These are phyloP conservation scores for Leishmania major DNA, from an alignment of 208 protist species.

Conservation along the genomic window DNA sequence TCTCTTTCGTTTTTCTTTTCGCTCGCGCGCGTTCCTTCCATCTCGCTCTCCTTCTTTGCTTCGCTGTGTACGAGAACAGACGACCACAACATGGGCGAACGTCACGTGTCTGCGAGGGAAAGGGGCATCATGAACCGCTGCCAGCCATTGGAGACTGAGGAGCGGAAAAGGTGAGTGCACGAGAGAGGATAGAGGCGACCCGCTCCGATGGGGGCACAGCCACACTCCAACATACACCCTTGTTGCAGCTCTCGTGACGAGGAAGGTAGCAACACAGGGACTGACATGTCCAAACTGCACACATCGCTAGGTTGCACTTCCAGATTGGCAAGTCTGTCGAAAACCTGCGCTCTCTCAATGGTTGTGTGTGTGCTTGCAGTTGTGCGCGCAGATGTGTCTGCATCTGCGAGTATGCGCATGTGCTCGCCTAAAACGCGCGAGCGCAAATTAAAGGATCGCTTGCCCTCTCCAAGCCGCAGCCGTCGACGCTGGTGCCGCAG, in stretches of 20 bases:
- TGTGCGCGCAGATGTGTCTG: neutral
- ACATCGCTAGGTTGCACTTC: neutral
- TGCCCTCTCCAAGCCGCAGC: neutral
- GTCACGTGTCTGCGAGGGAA: neutral
- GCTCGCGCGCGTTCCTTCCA: neutral
- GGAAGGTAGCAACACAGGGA: neutral
- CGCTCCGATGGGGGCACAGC: neutral
- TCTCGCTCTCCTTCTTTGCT: neutral
- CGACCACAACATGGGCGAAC: neutral
- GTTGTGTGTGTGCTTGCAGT: neutral
- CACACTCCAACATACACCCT: neutral
- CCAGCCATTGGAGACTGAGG: neutral
- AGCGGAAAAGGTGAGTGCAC: neutral
- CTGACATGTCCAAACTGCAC: neutral
- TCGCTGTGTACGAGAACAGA: neutral
- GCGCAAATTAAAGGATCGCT: neutral
- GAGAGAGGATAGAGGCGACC: neutral
- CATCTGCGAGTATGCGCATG: neutral
- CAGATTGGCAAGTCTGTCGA: neutral
- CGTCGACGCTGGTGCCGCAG: neutral
- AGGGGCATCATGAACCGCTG: neutral
- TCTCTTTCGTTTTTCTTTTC: constrained; percentile 6
- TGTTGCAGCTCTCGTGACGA: neutral
- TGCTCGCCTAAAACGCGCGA: neutral
- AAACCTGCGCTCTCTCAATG: neutral